Percentiles rank a stretch among this genome's conserved stretches.
These are phyloP conservation scores for Leccinum solheimii DNA, from an alignment of 1,284 basidiomycete species.

Conservation along the genomic window DNA sequence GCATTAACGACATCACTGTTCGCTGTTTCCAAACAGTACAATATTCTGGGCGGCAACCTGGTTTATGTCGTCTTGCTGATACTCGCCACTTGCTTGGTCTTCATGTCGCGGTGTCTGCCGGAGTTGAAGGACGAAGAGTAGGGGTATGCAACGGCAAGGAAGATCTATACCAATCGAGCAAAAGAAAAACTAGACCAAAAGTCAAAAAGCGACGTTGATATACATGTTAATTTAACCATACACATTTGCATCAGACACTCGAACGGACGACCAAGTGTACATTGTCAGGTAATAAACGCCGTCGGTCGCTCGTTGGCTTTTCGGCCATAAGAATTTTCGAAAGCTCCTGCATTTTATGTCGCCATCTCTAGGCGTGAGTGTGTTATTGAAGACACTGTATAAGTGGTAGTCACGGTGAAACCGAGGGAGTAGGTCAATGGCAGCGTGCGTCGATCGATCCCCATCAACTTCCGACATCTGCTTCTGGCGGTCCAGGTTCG, in stretches of 20 bases:
- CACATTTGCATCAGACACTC: neutral
- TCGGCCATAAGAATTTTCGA: too few species aligned
- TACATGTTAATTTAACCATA: neutral
- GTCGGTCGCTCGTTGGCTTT: neutral
- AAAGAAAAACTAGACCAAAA: neutral
- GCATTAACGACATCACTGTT: constrained; percentile 39
- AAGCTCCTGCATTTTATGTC: too few species aligned
- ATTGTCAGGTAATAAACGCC: constrained; percentile 6
- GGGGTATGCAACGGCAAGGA: neutral
- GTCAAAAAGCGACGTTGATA: neutral
- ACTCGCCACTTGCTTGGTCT: constrained; percentile 21
- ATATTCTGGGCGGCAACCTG: constrained; percentile 37
- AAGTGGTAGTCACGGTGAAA: too few species aligned
- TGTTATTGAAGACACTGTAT: constrained; percentile 19
- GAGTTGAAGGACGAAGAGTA: constrained; percentile 15
- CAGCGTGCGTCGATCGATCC: too few species aligned
- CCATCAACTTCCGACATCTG: too few species aligned
- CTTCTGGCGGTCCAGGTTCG: too few species aligned
- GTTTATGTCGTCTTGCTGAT: constrained; percentile 35
- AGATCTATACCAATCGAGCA: neutral
- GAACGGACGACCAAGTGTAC: neutral
- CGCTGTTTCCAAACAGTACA: constrained; percentile 37
- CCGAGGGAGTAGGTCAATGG: too few species aligned
- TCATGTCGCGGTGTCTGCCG: constrained; percentile 24
- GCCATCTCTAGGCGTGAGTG: too few species aligned